Percentiles rank a stretch among this genome's conserved stretches.
These are phyloP conservation scores for Prunus mira DNA, from an alignment of 306 rosid species.

Conservation along the genomic window DNA sequence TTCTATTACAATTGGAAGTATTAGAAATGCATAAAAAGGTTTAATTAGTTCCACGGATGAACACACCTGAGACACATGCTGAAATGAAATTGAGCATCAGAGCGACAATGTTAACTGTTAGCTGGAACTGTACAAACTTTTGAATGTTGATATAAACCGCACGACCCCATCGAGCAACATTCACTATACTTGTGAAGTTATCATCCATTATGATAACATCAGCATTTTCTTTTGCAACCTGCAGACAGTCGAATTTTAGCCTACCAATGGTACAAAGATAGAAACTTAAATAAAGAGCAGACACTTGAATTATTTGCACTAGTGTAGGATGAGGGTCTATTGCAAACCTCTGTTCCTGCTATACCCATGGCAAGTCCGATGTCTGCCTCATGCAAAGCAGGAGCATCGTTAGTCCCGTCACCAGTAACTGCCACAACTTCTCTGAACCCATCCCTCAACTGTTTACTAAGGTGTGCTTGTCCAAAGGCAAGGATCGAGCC, in stretches of 20 bases:
- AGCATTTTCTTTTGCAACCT: constrained; percentile 98
- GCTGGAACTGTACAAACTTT: constrained; percentile 93
- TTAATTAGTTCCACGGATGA: not conserved
- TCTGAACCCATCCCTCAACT: constrained; percentile 49
- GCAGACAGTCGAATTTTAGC: not conserved
- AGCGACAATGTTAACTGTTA: constrained; percentile 91
- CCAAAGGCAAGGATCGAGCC: constrained; percentile 90
- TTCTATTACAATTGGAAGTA: too few species aligned
- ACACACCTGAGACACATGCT: constrained; percentile 67
- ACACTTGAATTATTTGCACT: not conserved
- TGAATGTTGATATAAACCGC: constrained; percentile 87
- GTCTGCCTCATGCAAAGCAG: constrained; percentile 89
- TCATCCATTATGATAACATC: constrained; percentile 92
- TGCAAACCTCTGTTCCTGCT: constrained; percentile 93
- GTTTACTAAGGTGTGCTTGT: constrained; percentile 80
- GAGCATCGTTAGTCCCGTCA: constrained; percentile 96
- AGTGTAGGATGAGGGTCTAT: constrained; percentile 5
- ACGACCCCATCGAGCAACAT: constrained; percentile 82
- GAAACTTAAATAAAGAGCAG: not conserved
- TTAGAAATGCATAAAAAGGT: not conserved
- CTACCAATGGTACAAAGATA: not conserved
- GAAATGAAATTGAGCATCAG: constrained; percentile 77
- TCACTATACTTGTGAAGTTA: constrained; percentile 79
- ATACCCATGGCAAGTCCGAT: constrained; percentile 95
- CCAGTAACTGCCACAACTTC: constrained; percentile 97